Evolutionary conservation across 1,284 basidiomycete species (phyloP), one percentile per base, ranked within the genome.

Genomic region (Cryptococcus jaspeensis): DNA sequence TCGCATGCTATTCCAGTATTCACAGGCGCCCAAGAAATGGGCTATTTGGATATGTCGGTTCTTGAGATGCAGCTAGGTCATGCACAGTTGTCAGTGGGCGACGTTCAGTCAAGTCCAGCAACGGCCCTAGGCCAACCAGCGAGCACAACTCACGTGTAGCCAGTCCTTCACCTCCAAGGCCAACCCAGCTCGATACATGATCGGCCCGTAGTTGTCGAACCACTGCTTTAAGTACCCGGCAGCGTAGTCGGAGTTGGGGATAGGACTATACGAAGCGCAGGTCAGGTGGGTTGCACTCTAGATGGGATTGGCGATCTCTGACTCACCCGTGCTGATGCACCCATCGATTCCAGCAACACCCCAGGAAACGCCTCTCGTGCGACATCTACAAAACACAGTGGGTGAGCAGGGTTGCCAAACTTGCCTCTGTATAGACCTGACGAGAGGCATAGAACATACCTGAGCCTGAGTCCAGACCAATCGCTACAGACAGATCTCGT

Each of bases 271-370:
- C 28, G 38, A 45, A 5, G 25, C 5, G 38, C n/a, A 18, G 18
- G 13, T 15, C 15, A 47, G 23, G 41, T 18, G 16, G 22, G 16
- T 28, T 45, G 3, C 15, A 25, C 11, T 16, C 5, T 55, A 48
- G 49, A 39, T 32, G 5, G 12, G 28, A n/a, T 5, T 39, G 12
- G 25, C 2, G 4, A 38, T 35, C 22, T n/a, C 18, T 3, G 23
- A 52, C 62, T 58, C 36, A 67, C 63, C 61, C 67, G 23, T 56
- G 56, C 48, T 69, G 58, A 16, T 56, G 16, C 1, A 45, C 45
- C 63, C 63, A 69, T 41, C 67, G 35, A 18, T 62, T 60, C 67
- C 67, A 69, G 44, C 53, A 57, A 18, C 58, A 61, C n/a, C 48
- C 47, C n/a, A 65, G 9, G 38, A 69, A 64, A 13, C 60, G 36